Evolutionary conservation across 1,284 basidiomycete species (phyloP), one percentile per base, ranked within the genome.

Genomic region (Rhodotorula sp.): DNA sequence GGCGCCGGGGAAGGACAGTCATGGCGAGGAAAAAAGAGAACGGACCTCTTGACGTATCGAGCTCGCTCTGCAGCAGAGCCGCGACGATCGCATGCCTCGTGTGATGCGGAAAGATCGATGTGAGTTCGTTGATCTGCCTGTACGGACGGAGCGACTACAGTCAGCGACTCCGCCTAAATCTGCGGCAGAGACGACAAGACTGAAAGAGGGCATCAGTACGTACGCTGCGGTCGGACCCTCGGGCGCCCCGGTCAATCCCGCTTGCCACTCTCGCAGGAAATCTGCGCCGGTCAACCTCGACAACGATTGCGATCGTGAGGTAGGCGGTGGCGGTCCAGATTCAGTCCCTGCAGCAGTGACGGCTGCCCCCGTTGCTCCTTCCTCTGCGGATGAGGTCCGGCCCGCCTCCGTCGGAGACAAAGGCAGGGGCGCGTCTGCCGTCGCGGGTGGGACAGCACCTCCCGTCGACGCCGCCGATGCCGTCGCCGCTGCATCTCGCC

Each of bases 91-190:
- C 67, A 6, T 62, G 58, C 20, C 74, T 62, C 3, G 71, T 48
- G 20, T 59, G 54, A 29, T 73, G 66, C 70, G 74, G 74, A 34
- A 76, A 76, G 18, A 76, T 71, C 12, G 59, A 51, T 3, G 46
- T 63, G 43, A 76, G 49, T 23, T 76, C 67, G 18, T 62, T 51
- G n/a, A 76, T 69, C 59, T 72, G 70, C 46, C 71, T 73, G 56
- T 34, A 4, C 2, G 20, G 1, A 26, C 15, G 16, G 20, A 1
- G 12, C 5, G 34, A 66, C 48, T 58, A 34, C 21, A 8, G 21
- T 5, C 0, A 34, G 20, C n/a, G 51, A 52, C 26, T 23, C 39
- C 10, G 39, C 12, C 39, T 10, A 1, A 26, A 52, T 14, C 51
- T 6, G 3, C 10, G 16, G 1, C 43, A 51, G 31, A 12, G 20